Evolutionary conservation across 2,329 filamentous ascomycete genomes (phyloP).

Genomic region (Talaromyces piceae): DNA sequence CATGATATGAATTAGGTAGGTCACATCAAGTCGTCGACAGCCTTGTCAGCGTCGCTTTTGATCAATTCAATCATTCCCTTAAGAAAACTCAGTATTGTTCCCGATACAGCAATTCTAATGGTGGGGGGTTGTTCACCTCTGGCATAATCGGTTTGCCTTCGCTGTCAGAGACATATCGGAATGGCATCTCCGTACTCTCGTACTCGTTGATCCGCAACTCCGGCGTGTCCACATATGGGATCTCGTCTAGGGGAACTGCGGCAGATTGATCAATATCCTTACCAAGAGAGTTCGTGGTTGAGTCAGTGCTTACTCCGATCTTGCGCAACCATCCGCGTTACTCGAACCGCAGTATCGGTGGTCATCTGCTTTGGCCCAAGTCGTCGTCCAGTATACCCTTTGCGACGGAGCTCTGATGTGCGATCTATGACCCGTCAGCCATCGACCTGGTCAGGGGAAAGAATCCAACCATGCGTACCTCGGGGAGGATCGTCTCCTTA

Average conservation of each 20-base stretch:
- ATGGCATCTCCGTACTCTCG: conserved; percentile 96
- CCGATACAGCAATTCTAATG: not conserved
- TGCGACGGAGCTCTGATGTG: conserved; percentile 89
- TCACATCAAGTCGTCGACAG: conserved; percentile 75
- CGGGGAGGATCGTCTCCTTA: conserved; percentile 86
- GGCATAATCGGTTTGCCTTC: conserved; percentile 85
- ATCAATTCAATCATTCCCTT: conserved; percentile 95
- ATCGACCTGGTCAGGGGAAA: conserved; percentile 7
- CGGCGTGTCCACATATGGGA: conserved; percentile 79
- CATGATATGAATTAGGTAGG: not conserved
- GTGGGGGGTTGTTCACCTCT: conserved; percentile 55
- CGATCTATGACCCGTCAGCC: conserved; percentile 55
- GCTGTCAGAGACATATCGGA: conserved; percentile 77
- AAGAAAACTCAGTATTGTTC: conserved; percentile 3
- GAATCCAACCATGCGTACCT: conserved; percentile 49
- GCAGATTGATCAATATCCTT: not conserved
- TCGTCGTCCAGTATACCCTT: conserved; percentile 80
- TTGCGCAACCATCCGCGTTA: conserved; percentile 82
- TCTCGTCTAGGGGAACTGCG: conserved; percentile 66
- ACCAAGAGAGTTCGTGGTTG: not conserved
- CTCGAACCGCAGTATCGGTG: conserved; percentile 91
- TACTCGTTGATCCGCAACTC: conserved; percentile 85
- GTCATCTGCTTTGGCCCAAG: conserved; percentile 96
- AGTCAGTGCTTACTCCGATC: conserved; percentile 58
- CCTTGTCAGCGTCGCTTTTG: conserved; percentile 86